Evolutionary conservation across 2,329 filamentous ascomycete species (phyloP).

Genomic region (Ampelomyces quisqualis): DNA sequence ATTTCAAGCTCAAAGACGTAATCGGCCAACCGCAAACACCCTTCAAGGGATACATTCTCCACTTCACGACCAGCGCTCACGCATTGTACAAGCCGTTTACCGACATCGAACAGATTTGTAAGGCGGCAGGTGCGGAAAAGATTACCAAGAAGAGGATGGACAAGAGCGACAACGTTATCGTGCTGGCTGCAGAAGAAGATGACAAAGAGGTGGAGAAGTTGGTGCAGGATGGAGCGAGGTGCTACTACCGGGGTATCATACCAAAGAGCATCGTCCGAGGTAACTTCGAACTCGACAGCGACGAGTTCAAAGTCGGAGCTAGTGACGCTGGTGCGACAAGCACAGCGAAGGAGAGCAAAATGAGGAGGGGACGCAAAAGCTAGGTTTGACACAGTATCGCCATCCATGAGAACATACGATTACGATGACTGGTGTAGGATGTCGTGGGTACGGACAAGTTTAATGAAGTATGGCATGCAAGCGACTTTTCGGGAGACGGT

Average conservation of each 20-base stretch:
- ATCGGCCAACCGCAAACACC: conserved; percentile 40
- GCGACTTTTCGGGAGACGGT: no score
- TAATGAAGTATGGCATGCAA: no score
- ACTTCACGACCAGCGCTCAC: conserved; percentile 49
- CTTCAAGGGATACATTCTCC: conserved; percentile 53
- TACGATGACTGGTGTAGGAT: neutral
- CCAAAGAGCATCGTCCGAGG: conserved; percentile 49
- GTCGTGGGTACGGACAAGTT: neutral
- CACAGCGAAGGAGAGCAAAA: conserved; percentile 14
- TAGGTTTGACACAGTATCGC: neutral
- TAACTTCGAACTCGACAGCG: conserved; percentile 41
- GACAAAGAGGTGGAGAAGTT: conserved; percentile 43
- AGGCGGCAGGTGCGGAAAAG: conserved; percentile 41
- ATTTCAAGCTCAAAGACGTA: conserved; percentile 38
- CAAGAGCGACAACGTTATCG: conserved; percentile 30
- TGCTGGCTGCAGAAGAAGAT: conserved; percentile 42
- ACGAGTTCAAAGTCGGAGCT: conserved; percentile 42
- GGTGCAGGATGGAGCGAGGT: conserved; percentile 32
- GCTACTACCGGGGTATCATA: conserved; percentile 49
- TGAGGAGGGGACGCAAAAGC: conserved; percentile 16
- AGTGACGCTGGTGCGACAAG: conserved; percentile 1
- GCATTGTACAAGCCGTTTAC: conserved; percentile 36
- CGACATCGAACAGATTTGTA: conserved; percentile 44
- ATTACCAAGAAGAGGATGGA: conserved; percentile 29
- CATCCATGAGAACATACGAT: neutral